Evolutionary conservation across 2,329 filamentous ascomycete genomes (phyloP), one percentile per base, ranked within the genome.

Genomic region (Bertia moriformis): DNA sequence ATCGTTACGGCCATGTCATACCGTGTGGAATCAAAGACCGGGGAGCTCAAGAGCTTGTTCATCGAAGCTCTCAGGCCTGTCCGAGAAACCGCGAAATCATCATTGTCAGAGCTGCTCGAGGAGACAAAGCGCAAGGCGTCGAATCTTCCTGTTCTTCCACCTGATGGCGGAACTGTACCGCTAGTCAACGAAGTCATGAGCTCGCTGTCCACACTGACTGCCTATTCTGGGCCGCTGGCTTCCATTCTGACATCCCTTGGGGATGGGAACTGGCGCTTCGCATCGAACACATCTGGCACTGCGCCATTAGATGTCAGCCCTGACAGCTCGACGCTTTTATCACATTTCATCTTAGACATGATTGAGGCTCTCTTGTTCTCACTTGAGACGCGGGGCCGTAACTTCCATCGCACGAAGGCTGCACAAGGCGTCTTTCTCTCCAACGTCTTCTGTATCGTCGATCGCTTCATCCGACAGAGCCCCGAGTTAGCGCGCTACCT

Each of bases 171-270:
- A 14, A 60, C 77, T 0, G 61, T 82, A 2, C 67, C 76, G 4
- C 60, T 82, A 15, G 80, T 79, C 0, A 61, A 65, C 3, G 74
- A 82, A 46, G 73, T 72, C 15, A 81, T 84, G 72, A 70, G 63
- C 32, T 69, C 78, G 14, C 58, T 85, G 13, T 69, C 79, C 41
- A 73, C 71, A 12, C 68, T 84, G 60, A 76, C 76, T 2, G 66
- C 67, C 30, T 84, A 81, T 53, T 66, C 80, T 3, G 64, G 67
- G 7, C 76, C 79, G 2, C 59, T 84, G 3, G 70, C 73, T 3
- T 78, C 75, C 15, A 73, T 85, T 40, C 61, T 84, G 50, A 73
- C 77, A 12, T 81, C 78, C 3, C 59, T 85, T 4, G 80, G 80
- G 18, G 78, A 83, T 48, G 77, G 78, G 3, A 80, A 79, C 33